Evolutionary conservation across 441 rosid species (phyloP), one percentile per base, ranked within the genome.

Genomic region (Erodium texanum): DNA sequence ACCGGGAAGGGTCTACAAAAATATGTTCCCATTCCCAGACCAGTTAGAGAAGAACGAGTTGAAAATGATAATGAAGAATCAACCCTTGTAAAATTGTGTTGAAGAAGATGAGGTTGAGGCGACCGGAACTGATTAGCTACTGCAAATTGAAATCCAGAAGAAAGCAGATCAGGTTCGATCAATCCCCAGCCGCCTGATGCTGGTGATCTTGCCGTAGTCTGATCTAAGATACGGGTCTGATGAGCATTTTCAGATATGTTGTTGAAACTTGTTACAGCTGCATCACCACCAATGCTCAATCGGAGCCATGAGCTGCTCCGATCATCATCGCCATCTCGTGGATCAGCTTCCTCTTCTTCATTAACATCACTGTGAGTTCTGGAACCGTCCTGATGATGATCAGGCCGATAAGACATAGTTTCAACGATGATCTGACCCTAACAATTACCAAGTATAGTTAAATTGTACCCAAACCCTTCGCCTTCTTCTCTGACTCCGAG

Each of bases 131-230:
- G 38, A 34, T 34, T 10, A 7, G 38, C 38, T 34, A 34, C 38
- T 34, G 38, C 8, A 7, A 34, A 7, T 7, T 34, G 38, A 7
- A 34, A 7, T 34, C 38, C 56, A 1, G 56, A 5, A n/a, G 89
- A 80, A 65, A 86, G 79, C 48, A 94, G 89, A 79, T 88, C 90
- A 70, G 91, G 96, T 76, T 91, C 99, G 4, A 86, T 75, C 70
- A 85, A 73, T 29, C 85, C 86, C 69, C 38, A 3, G 38, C 38
- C 38, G 38, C 38, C 38, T 34, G 38, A 2, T 29, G 34, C 6
- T 29, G 34, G 34, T 7, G 32, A n/a, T n/a, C n/a, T 27, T 4
- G 34, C 34, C 34, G 34, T 29, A 5, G 34, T 29, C 34, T 3
- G 34, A 29, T 2, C n/a, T n/a, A n/a, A n/a, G n/a, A n/a, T n/a